A percentile compares a stretch with the other conserved stretches of the same genome.
These are phyloP conservation scores for Penicillium glabrum DNA, from an alignment of 2,329 filamentous ascomycete genomes.

Conservation along the genomic window DNA sequence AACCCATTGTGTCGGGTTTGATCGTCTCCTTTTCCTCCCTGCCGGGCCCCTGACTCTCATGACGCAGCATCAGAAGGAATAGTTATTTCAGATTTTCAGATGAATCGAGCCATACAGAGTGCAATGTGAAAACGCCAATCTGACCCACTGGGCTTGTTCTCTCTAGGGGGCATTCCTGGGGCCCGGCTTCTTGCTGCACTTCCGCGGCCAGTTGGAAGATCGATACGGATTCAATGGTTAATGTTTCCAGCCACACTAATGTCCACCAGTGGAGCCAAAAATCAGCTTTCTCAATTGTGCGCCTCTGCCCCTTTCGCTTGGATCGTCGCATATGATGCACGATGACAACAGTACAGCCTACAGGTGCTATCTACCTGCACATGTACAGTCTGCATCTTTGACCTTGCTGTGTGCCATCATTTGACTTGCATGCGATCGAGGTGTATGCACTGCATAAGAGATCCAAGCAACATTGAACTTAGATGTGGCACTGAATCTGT, in stretches of 20 bases:
- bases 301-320: constrained; percentile 1
- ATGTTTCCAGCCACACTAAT: constrained; percentile 15
- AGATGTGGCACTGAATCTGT: neutral
- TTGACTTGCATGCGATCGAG: constrained; percentile 4
- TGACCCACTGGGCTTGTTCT: constrained; percentile 7
- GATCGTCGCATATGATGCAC: neutral
- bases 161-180: constrained; percentile 1
- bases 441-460: neutral
- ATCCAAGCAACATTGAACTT: neutral
- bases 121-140: constrained; percentile 8
- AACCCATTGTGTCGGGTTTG: constrained; percentile 20
- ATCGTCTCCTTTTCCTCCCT: constrained; percentile 20
- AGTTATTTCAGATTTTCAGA: neutral
- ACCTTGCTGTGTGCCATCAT: neutral
- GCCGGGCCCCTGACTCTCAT: constrained; percentile 17
- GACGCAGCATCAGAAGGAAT: neutral
- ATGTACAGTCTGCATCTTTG: neutral
- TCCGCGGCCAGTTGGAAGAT: constrained; percentile 19
- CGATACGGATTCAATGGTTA: constrained; percentile 3
- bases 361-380: too few species aligned
- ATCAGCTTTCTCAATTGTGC: constrained; percentile 9
- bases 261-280: constrained; percentile 9
- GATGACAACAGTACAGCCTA: neutral
- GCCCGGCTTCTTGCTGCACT: constrained; percentile 11
- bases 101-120: constrained; percentile 17